Base-by-base conservation (phyloP, 352 stramenopile species). In the Phytophthora lateralis region DNA sequence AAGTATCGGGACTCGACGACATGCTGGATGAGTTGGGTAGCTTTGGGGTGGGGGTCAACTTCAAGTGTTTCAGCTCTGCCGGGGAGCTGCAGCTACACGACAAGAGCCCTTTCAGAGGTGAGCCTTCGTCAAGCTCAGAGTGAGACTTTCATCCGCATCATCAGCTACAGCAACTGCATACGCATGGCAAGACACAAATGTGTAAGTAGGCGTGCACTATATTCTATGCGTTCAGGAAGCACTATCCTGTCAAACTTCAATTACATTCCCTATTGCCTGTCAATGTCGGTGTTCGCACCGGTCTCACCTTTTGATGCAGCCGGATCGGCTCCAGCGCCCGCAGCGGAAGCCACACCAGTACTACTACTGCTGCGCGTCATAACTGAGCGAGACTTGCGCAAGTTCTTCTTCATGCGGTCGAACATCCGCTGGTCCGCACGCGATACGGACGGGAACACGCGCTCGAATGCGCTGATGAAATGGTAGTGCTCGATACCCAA, bases 361-460 rank as follows among this genome's bases (percentile, higher is more conserved):
- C 17, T 50, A 17, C 24, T 69, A 26, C 24, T 47, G 41, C 18
- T 69, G 48, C 35, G 50, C 26, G 57, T 58, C 63, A 85, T 75
- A 2, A 35, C 47, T 35, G 61, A 76, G 14, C 86, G 82, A 26
- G 83, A 82, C 55, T 84, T 88, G 24, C 87, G 81, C 64, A 95
- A 47, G 43, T 94, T 94, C 65, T 92, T 90, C 75, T 94, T 94
- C 87, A 95, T 95, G 41, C 87, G 88, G 51, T 95, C 85, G 73
- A 93, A 95, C 69, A 95, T 78, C 24, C 85, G 85, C 64, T 95
- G 87, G 30, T 95, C 85, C 2, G 87, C 80, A 53, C 81, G 79
- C 18, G 85, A 94, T 41, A 95, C 87, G 0, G 87, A 95, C 43
- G 87, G 87, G 66, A 95, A 94, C 12, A 95, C 85, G 17, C 72